phyloP scores from a whole-genome alignment of 768 basidiomycete genomes.

The Omphalotus guepiniiformis region DNA sequence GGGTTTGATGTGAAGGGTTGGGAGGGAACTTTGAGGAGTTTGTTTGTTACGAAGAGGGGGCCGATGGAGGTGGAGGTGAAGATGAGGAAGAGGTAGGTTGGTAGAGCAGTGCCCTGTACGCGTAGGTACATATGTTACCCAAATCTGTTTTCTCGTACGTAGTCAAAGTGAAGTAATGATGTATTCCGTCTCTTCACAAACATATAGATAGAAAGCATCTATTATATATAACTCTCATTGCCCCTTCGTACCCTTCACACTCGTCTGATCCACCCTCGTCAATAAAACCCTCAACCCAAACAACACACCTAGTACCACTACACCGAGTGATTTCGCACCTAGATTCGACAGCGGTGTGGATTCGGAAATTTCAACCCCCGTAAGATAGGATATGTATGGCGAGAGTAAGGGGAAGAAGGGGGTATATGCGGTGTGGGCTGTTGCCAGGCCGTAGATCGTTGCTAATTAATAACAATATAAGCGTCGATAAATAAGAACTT shows the following conservation, averaged over 20 bases:
- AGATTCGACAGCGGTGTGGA: neutral
- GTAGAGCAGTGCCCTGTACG: slow-evolving; percentile 34
- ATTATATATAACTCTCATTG: no score
- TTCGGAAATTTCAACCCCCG: neutral
- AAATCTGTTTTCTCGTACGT: slow-evolving; percentile 30
- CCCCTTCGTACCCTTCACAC: slow-evolving; percentile 40
- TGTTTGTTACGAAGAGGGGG: slow-evolving; percentile 8
- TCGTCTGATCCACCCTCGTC: slow-evolving; percentile 38
- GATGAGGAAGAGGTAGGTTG: slow-evolving; percentile 32
- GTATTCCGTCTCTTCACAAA: slow-evolving; percentile 24
- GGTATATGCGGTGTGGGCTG: neutral
- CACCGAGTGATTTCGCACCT: slow-evolving; percentile 4
- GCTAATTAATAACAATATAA: neutral
- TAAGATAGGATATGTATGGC: slow-evolving; percentile 1
- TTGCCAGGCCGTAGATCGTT: neutral
- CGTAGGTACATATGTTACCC: slow-evolving; percentile 37
- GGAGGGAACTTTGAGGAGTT: neutral
- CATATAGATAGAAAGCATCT: no score
- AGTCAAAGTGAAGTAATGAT: neutral
- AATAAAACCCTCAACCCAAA: slow-evolving; percentile 20
- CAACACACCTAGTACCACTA: neutral
- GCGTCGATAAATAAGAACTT: neutral
- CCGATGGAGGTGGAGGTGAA: slow-evolving; percentile 28
- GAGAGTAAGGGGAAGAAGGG: neutral
- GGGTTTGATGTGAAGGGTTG: slow-evolving; percentile 6